phyloP scores from a whole-genome alignment of 1,284 basidiomycete genomes.

The Cutaneotrichosporon daszewskae region DNA sequence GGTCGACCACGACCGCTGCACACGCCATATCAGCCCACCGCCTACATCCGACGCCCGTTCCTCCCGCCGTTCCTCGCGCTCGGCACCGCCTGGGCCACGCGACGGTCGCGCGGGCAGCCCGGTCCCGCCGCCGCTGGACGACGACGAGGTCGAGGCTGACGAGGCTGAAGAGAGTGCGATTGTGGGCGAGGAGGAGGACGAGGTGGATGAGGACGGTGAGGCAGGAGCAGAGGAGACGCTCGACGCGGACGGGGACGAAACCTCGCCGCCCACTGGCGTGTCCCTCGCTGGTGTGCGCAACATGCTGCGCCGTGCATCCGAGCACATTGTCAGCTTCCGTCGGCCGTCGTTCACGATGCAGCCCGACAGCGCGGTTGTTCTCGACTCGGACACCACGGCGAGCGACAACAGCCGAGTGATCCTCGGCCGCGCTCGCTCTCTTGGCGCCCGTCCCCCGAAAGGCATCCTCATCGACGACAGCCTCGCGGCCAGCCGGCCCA shows the following conservation, averaged over 20 bases:
- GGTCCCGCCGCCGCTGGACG: slow-evolving; percentile 35
- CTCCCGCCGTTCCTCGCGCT: slow-evolving; percentile 17
- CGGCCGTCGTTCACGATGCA: slow-evolving; percentile 15
- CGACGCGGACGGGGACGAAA: slow-evolving; percentile 52
- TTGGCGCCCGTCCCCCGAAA: background rate
- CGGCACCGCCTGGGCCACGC: slow-evolving; percentile 31
- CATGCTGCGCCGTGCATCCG: slow-evolving; percentile 34
- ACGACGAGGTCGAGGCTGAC: slow-evolving; percentile 54
- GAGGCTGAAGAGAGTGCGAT: no score
- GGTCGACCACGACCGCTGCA: slow-evolving; percentile 20
- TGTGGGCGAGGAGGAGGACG: no score
- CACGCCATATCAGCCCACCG: slow-evolving; percentile 35
- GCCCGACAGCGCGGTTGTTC: background rate
- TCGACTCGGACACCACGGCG: background rate
- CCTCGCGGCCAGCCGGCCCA: no score
- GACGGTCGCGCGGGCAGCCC: slow-evolving; percentile 35
- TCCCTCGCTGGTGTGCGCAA: slow-evolving; percentile 15
- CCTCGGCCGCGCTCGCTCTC: slow-evolving; percentile 4
- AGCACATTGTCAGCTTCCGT: slow-evolving; percentile 27
- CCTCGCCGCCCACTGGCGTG: background rate
- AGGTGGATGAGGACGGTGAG: slow-evolving; percentile 56
- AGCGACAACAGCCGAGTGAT: background rate
- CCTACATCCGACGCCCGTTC: slow-evolving; percentile 16
- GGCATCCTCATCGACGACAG: no score
- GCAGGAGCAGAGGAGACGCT: slow-evolving; percentile 41